Evolutionary conservation across 768 basidiomycete genomes (phyloP), one percentile per base, ranked within the genome.

Genomic region (Mycena floridula): DNA sequence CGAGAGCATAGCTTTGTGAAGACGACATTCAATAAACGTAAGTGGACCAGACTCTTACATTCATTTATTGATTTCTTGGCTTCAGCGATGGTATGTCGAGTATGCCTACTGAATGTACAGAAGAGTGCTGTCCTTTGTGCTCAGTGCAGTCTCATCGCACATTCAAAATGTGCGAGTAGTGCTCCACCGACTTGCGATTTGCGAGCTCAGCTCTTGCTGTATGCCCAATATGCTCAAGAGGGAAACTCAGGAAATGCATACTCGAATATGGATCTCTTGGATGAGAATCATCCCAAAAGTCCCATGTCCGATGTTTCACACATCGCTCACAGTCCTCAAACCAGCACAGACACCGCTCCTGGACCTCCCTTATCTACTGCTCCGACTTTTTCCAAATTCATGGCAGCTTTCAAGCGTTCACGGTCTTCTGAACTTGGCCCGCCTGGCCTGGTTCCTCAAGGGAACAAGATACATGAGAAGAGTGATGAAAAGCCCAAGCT

Each of bases 11-110:
- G 77, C 11, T 93, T 95, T 60, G 86, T 95, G 24, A 93, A 89
- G 68, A 94, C 91, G 3, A 86, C 86, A 7, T 96, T 97, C 62
- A 82, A 82, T 56, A 93, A 93, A 70, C 80, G 93, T 96, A 59
- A 60, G 88, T 70, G 35, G 22, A 6, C 24, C 20, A 39, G n/a
- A n/a, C n/a, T 39, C n/a, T 38, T 25, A 20, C n/a, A 38, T 23
- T 16, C 45, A 11, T 16, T 25, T 42, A 8, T 25, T 46, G 40
- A 42, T 39, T 25, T 39, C 46, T 40, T 42, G 4, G n/a, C n/a
- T 42, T 5, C 54, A 97, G 94, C 89, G 22, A 84, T 96, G 71
- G 66, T 75, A 2, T 97, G 94, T 63, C 77, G 89, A 28, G 84
- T 96, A 13, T 96, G 94, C 61, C 72, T 81, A 46, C 66, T 72